Evolutionary conservation across 331 rosid genomes (phyloP).

Genomic region (Phaseolus coccineus): DNA sequence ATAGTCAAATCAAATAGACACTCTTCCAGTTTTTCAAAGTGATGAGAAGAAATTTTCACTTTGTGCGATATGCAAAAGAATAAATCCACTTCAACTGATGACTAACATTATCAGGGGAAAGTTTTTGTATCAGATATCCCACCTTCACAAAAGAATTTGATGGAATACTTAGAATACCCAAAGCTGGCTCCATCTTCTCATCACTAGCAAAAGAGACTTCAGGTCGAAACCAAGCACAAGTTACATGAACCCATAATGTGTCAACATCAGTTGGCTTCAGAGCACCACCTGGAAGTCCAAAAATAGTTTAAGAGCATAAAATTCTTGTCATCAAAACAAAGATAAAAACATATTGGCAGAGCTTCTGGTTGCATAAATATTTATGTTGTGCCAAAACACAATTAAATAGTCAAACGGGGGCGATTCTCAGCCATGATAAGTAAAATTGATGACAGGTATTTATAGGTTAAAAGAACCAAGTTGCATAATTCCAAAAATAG

Average conservation of each 20-base stretch:
- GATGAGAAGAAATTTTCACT: conserved; percentile 20
- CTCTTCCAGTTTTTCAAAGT: conserved; percentile 15
- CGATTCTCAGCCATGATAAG: conserved; percentile 12
- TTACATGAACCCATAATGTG: conserved; percentile 96
- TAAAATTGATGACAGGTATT: conserved; percentile 22
- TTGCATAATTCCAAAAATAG: not conserved
- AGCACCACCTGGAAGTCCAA: conserved; percentile 79
- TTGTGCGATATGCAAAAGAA: conserved; percentile 31
- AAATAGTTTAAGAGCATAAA: conserved; percentile 40
- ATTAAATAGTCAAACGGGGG: conserved; percentile 8
- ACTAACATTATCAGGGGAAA: conserved; percentile 1
- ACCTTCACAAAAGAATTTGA: conserved; percentile 99
- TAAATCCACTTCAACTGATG: not conserved
- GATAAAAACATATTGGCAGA: conserved; percentile 31
- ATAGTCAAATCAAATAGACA: conserved; percentile 30
- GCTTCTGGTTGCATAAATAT: conserved; percentile 30
- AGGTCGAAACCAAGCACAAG: conserved; percentile 99
- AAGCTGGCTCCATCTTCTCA: conserved; percentile 99
- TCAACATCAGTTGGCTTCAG: conserved; percentile 95
- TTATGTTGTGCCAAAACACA: not conserved
- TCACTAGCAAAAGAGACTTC: conserved; percentile 98
- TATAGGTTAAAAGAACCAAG: conserved; percentile 26
- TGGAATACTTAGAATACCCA: conserved; percentile 96
- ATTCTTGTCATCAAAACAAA: conserved; percentile 30
- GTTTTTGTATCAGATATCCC: conserved; percentile 35